Percentiles rank a stretch among this genome's conserved stretches.
phyloP scores from a whole-genome alignment of 2,329 filamentous ascomycete species.

The Phaeosphaeriaceae sp. region DNA sequence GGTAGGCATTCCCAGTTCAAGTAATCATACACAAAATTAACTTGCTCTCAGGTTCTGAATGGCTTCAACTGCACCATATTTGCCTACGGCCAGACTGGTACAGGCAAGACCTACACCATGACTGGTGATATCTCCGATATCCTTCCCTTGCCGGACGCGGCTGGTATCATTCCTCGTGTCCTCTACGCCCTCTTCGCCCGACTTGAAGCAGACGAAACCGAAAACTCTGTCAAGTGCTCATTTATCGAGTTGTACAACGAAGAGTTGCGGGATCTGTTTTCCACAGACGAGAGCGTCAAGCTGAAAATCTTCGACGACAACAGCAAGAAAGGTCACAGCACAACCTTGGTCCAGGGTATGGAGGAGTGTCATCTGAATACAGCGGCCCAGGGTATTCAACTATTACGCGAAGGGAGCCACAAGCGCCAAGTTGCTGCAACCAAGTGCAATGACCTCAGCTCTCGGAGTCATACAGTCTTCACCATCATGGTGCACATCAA shows the following conservation, averaged over 20 bases:
- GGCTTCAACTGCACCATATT: constrained; percentile 99
- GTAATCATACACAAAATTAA: constrained; percentile 9
- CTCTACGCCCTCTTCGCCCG: constrained; percentile 86
- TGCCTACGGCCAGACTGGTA: constrained; percentile 96
- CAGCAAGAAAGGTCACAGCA: constrained; percentile 80
- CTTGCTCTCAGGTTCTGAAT: constrained; percentile 72
- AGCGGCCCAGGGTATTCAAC: constrained; percentile 83
- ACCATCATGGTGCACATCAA: constrained; percentile 94
- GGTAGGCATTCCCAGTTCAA: constrained; percentile 55
- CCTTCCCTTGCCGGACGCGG: constrained; percentile 85
- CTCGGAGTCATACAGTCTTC: constrained; percentile 95
- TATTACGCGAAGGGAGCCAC: constrained; percentile 86
- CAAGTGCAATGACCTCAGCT: constrained; percentile 99
- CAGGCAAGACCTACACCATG: constrained; percentile 99
- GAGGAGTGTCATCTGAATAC: constrained; percentile 92
- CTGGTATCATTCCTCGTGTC: constrained; percentile 93
- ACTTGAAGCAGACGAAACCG: constrained; percentile 75
- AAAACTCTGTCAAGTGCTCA: constrained; percentile 94
- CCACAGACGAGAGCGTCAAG: constrained; percentile 80
- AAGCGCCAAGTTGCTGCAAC: constrained; percentile 98
- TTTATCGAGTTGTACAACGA: constrained; percentile 99
- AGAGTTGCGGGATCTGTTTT: constrained; percentile 87
- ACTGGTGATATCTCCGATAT: constrained; percentile 95
- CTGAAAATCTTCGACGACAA: constrained; percentile 94
- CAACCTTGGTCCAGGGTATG: constrained; percentile 94